phyloP scores from a whole-genome alignment of 1,139 yeast species.

The Williopsis jadinii region DNA sequence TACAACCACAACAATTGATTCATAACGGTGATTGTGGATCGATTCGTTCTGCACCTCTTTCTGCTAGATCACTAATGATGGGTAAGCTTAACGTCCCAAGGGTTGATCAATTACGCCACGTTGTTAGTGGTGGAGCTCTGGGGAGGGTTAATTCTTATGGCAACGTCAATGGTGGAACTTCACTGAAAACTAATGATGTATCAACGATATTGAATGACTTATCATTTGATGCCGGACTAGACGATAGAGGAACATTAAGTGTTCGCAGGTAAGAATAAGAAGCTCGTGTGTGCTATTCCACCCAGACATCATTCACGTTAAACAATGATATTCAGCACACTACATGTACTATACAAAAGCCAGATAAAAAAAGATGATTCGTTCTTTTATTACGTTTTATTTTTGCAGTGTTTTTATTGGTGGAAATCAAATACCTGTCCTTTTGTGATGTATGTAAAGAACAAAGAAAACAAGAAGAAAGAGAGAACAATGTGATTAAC shows the following conservation, averaged over 20 bases:
- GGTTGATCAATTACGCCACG: conserved; percentile 41
- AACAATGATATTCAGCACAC: no score
- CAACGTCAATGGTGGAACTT: conserved; percentile 1
- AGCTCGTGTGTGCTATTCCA: background rate
- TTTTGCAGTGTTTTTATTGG: no score
- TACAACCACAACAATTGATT: conserved; percentile 10
- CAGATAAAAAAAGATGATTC: no score
- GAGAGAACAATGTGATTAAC: no score
- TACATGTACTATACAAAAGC: no score
- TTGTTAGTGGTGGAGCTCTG: conserved; percentile 24
- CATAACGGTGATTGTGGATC: conserved; percentile 13
- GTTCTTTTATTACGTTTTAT: no score
- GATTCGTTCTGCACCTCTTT: conserved; percentile 19
- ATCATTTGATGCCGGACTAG: conserved; percentile 13
- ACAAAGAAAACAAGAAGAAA: no score
- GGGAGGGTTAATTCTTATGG: background rate
- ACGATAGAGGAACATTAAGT: conserved; percentile 12
- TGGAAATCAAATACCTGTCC: no score
- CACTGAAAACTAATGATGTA: conserved; percentile 14
- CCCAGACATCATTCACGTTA: no score
- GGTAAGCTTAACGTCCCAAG: conserved; percentile 29
- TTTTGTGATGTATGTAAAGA: no score
- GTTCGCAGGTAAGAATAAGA: background rate
- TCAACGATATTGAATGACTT: conserved; percentile 17
- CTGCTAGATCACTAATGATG: conserved; percentile 19